phyloP scores from a whole-genome alignment of 768 basidiomycete genomes.

The Kwoniella pini region DNA sequence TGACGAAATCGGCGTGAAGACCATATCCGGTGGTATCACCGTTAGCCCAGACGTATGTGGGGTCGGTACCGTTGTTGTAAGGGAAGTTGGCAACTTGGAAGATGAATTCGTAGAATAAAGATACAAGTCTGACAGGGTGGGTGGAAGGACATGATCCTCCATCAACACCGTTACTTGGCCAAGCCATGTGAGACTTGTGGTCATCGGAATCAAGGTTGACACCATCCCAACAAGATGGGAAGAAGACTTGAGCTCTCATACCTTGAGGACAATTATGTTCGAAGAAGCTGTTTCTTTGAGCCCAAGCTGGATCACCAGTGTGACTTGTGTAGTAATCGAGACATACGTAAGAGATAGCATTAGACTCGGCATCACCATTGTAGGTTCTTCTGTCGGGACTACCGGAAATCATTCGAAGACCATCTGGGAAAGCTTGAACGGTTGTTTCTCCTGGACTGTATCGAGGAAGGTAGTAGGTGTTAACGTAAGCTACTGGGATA shows the following conservation, averaged over 20 bases:
- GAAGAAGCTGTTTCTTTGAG: slow-evolving; percentile 54
- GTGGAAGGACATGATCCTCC: slow-evolving; percentile 51
- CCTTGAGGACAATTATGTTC: slow-evolving; percentile 54
- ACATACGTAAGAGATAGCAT: slow-evolving; percentile 55
- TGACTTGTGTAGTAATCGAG: slow-evolving; percentile 44
- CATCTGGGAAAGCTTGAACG: slow-evolving; percentile 54
- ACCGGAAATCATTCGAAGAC: slow-evolving; percentile 56
- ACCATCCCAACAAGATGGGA: slow-evolving; percentile 57
- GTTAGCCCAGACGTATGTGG: slow-evolving; percentile 51
- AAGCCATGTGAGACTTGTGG: slow-evolving; percentile 56
- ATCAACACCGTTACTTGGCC: slow-evolving; percentile 48
- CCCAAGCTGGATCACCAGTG: slow-evolving; percentile 43
- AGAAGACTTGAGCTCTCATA: slow-evolving; percentile 56
- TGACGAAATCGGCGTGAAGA: slow-evolving; percentile 53
- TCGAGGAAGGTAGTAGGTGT: slow-evolving; percentile 55
- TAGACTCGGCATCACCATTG: slow-evolving; percentile 44
- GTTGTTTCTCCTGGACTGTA: slow-evolving; percentile 47
- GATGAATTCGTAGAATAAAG: slow-evolving; percentile 56
- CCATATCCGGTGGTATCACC: slow-evolving; percentile 54
- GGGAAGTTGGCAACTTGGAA: slow-evolving; percentile 53
- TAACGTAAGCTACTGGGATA: slow-evolving; percentile 45
- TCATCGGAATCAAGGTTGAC: slow-evolving; percentile 52
- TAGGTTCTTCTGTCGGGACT: slow-evolving; percentile 52
- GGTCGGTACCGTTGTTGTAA: slow-evolving; percentile 45
- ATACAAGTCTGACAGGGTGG: slow-evolving; percentile 53